Conservation (phyloP, 108 stramenopile species). For the Skeletonema potamos region DNA sequence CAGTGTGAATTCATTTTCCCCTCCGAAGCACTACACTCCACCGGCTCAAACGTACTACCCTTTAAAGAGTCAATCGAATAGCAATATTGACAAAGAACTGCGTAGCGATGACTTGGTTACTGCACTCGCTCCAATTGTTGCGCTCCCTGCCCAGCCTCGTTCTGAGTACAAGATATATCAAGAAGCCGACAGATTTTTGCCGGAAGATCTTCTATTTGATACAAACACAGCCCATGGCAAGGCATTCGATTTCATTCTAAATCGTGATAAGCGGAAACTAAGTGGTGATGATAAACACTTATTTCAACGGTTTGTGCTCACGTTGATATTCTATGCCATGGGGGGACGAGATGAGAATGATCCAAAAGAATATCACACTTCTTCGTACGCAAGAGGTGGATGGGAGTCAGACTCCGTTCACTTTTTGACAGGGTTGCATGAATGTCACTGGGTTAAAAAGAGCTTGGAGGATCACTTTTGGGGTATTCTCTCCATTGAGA, state of each 20-base stretch:
- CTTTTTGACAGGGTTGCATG: slow-evolving; percentile 47
- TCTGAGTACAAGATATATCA: slow-evolving; percentile 34
- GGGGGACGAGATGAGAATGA: slow-evolving; percentile 30
- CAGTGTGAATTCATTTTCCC: not conserved
- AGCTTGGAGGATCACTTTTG: slow-evolving; percentile 39
- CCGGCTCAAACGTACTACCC: not conserved
- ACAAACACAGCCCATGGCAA: slow-evolving; percentile 38
- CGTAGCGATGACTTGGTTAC: slow-evolving; percentile 12
- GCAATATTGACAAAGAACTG: slow-evolving; percentile 2
- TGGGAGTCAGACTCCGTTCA: slow-evolving; percentile 35
- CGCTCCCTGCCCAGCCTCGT: slow-evolving; percentile 19
- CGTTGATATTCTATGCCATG: slow-evolving; percentile 34
- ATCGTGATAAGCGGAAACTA: slow-evolving; percentile 28
- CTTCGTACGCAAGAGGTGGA: slow-evolving; percentile 3
- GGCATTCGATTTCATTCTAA: slow-evolving; percentile 42
- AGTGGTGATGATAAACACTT: slow-evolving; percentile 16
- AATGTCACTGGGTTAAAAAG: slow-evolving; percentile 49
- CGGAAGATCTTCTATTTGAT: slow-evolving; percentile 25
- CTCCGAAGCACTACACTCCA: not conserved
- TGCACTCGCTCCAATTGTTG: slow-evolving; percentile 20
- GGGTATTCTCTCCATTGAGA: slow-evolving; percentile 25
- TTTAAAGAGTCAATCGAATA: not conserved
- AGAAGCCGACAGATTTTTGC: not conserved
- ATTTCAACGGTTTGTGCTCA: slow-evolving; percentile 37
- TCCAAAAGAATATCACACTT: not conserved